Conservation (phyloP, 1,139 yeast species). For the Arxiozyma slooffiae region DNA sequence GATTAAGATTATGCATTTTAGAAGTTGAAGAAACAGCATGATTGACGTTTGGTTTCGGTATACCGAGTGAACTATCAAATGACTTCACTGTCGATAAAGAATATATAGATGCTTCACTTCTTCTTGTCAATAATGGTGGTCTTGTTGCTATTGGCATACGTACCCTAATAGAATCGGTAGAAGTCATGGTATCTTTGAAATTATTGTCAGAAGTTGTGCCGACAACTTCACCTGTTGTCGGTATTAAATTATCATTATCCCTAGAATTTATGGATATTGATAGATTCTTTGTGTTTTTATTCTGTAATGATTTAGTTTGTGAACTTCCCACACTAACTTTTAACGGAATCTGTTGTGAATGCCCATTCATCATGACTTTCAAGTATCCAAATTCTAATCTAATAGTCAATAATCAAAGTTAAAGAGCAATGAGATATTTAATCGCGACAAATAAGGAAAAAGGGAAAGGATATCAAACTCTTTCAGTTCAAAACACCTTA, state of each 20-base stretch:
- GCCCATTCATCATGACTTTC: background rate
- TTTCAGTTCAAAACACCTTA: background rate
- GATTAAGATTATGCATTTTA: background rate
- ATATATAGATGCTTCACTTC: slow-evolving; percentile 21
- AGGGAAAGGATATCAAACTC: background rate
- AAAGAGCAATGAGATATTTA: background rate
- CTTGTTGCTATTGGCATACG: background rate
- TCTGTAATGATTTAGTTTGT: slow-evolving; percentile 14
- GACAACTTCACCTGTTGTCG: background rate
- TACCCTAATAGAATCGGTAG: background rate
- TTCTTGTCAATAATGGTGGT: slow-evolving; percentile 6
- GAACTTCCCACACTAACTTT: background rate
- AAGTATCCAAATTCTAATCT: too few relatives aligned
- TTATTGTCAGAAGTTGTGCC: background rate
- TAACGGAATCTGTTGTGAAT: background rate
- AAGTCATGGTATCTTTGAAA: background rate
- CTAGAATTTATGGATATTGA: slow-evolving; percentile 14
- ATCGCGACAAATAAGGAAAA: too few relatives aligned
- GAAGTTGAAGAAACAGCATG: background rate
- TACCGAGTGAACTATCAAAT: background rate
- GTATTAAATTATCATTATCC: background rate
- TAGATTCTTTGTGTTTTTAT: slow-evolving; percentile 26
- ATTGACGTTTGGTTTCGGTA: background rate
- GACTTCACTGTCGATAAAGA: background rate
- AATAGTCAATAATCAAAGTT: background rate